Evolutionary conservation across 2,329 filamentous ascomycete species (phyloP).

Genomic region (Fusarium sp.): DNA sequence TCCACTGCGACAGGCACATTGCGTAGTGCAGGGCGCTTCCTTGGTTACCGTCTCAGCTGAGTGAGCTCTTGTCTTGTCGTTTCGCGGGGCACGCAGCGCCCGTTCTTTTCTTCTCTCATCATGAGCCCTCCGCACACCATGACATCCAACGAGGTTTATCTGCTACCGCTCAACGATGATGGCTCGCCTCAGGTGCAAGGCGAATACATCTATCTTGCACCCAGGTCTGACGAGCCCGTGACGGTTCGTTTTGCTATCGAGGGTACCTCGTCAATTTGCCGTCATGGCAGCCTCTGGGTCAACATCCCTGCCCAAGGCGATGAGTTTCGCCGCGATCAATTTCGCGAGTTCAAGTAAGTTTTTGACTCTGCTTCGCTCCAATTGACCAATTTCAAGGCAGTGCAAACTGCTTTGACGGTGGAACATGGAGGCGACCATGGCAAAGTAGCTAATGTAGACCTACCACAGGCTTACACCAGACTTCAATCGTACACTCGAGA

Average conservation of each 20-base stretch:
- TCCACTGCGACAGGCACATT: conserved; percentile 37
- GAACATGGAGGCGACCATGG: neutral
- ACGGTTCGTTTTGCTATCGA: conserved; percentile 89
- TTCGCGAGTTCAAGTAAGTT: conserved; percentile 88
- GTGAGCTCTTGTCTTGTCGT: conserved; percentile 39
- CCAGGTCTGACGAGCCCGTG: conserved; percentile 78
- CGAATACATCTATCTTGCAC: conserved; percentile 90
- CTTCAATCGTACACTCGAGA: conserved; percentile 91
- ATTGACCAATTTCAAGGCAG: conserved; percentile 11
- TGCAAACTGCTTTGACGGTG: neutral
- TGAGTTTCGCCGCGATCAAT: conserved; percentile 80
- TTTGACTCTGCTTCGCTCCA: neutral
- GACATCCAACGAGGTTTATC: conserved; percentile 79
- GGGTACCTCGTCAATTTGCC: conserved; percentile 94
- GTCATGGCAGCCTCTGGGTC: conserved; percentile 94
- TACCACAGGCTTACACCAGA: conserved; percentile 79
- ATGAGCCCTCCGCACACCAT: conserved; percentile 70
- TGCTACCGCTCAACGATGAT: conserved; percentile 90
- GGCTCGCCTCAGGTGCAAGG: conserved; percentile 90
- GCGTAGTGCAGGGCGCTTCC: conserved; percentile 34
- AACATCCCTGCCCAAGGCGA: conserved; percentile 86
- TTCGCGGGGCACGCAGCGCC: conserved; percentile 45
- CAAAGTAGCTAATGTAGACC: conserved; percentile 24
- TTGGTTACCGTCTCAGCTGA: conserved; percentile 38
- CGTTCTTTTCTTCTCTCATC: conserved; percentile 49